Conservation (phyloP, 768 basidiomycete genomes). For the Coprinopsis sp. region DNA sequence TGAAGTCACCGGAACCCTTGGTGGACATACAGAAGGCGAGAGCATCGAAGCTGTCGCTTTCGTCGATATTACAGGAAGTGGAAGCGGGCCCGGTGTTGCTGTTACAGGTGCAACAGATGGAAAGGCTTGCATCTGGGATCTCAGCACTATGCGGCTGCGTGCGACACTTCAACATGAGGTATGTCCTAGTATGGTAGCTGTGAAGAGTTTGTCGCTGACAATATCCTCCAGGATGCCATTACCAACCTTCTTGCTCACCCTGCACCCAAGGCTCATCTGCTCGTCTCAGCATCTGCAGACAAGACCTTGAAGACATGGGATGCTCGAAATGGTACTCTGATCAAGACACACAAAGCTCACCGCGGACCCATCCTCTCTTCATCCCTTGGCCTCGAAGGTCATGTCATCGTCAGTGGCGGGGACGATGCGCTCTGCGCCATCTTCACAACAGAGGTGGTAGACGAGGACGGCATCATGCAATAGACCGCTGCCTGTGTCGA, state of each 20-base stretch:
- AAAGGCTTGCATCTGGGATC: slow-evolving; percentile 92
- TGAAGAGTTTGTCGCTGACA: neutral
- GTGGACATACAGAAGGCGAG: slow-evolving; percentile 82
- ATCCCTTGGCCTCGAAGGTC: slow-evolving; percentile 63
- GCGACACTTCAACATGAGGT: slow-evolving; percentile 82
- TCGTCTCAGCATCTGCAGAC: slow-evolving; percentile 88
- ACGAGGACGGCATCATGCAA: slow-evolving; percentile 21
- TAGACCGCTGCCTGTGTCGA: too few species aligned
- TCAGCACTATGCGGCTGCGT: slow-evolving; percentile 78
- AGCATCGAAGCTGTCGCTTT: slow-evolving; percentile 86
- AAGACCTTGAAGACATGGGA: slow-evolving; percentile 90
- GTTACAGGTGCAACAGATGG: slow-evolving; percentile 92
- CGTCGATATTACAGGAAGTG: slow-evolving; percentile 60
- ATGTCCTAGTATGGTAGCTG: slow-evolving; percentile 18
- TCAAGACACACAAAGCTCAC: slow-evolving; percentile 83
- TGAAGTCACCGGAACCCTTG: slow-evolving; percentile 70
- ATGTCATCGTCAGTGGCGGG: slow-evolving; percentile 79
- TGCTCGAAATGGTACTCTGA: slow-evolving; percentile 71
- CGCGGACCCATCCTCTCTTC: slow-evolving; percentile 70
- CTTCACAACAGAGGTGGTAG: slow-evolving; percentile 59
- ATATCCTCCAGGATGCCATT: slow-evolving; percentile 67
- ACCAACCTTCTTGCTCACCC: slow-evolving; percentile 77
- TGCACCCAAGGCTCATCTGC: slow-evolving; percentile 64
- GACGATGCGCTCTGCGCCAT: slow-evolving; percentile 89
- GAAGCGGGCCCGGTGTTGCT: slow-evolving; percentile 52